Base-by-base conservation (phyloP, 768 basidiomycete genomes). In the Suillus fuscotomentosus region DNA sequence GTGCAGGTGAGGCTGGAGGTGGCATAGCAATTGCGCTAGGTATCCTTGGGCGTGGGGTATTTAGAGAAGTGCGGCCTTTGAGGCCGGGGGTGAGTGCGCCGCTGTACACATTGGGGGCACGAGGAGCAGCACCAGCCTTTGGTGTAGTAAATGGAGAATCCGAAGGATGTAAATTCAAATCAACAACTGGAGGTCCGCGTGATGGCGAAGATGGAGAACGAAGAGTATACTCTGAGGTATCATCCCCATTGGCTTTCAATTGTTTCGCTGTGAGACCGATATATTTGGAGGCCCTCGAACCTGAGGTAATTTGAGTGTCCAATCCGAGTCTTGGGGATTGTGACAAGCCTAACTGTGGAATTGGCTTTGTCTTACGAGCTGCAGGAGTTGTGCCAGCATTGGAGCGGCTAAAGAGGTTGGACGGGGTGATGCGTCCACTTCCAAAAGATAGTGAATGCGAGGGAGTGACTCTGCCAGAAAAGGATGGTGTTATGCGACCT, bases 271-370 rank as follows among this genome's bases (percentile, higher is more conserved):
- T 95, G 85, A 95, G 86, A 17, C 88, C 86, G 39, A 90, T 80
- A 72, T 95, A 95, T 74, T 89, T 91, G 50, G 91, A 90, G 11
- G 94, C 94, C 53, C 94, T 82, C 3, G 93, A 93, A 3, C 94
- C 94, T 7, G 87, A 88, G 3, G 94, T 93, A 64, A 95, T 88
- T 64, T 78, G 79, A 38, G 74, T 66, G 61, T 79, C 77, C 39
- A 73, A 68, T 7, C 65, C 54, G 51, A 75, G 71, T 43, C 39
- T 65, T 68, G 47, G 66, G 62, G 47, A 68, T 79, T 78, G 71
- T 78, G 75, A 64, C 70, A 61, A 80, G 63, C 68, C 78, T 50
- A 60, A 74, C 67, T 65, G 70, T 72, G 63, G 73, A 69, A 53
- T 56, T 68, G 68, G 77, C 54, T 77, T 77, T 53, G 67, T 66